A percentile compares a stretch with the other conserved stretches of the same genome.
phyloP scores from a whole-genome alignment of 495 filamentous ascomycete species.

The Annulohypoxylon maeteangense region DNA sequence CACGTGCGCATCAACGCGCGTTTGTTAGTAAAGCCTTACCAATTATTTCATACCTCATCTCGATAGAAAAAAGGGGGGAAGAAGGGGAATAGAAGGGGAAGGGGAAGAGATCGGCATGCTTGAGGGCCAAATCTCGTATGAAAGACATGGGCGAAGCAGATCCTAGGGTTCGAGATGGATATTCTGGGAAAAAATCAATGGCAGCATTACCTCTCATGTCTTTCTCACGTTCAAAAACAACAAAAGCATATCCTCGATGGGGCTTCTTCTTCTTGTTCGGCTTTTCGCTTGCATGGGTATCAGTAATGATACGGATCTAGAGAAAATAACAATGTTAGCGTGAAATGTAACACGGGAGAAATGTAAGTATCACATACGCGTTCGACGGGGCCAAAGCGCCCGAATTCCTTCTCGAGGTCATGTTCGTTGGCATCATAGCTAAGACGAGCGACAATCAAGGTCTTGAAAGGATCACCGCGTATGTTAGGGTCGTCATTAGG shows the following conservation, averaged over 20 bases:
- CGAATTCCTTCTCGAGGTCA: constrained; percentile 94
- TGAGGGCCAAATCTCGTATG: constrained; percentile 63
- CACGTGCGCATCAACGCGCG: constrained; percentile 64
- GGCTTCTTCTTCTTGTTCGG: constrained; percentile 83
- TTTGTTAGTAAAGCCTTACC: constrained; percentile 68
- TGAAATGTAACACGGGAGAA: constrained; percentile 6
- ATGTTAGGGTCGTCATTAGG: constrained; percentile 83
- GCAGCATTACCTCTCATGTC: constrained; percentile 95
- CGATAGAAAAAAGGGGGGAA: constrained; percentile 28
- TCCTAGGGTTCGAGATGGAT: constrained; percentile 50
- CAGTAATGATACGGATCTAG: constrained; percentile 86
- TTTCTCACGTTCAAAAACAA: constrained; percentile 96
- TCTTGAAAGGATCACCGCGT: constrained; percentile 93
- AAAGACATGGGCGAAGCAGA: constrained; percentile 46
- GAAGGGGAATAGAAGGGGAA: constrained; percentile 21
- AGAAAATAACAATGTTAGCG: constrained; percentile 37
- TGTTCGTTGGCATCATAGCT: constrained; percentile 88
- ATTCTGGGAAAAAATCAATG: constrained; percentile 53
- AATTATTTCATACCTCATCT: constrained; percentile 52
- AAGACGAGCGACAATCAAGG: constrained; percentile 89
- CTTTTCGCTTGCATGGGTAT: constrained; percentile 72
- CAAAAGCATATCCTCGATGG: constrained; percentile 93
- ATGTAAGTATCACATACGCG: constrained; percentile 66
- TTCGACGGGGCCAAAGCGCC: constrained; percentile 93
- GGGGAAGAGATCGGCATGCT: constrained; percentile 61